A percentile compares a stretch with the other conserved stretches of the same genome.
phyloP scores from a whole-genome alignment of 2,329 filamentous ascomycete genomes.

The Furcasterigmium sp. region DNA sequence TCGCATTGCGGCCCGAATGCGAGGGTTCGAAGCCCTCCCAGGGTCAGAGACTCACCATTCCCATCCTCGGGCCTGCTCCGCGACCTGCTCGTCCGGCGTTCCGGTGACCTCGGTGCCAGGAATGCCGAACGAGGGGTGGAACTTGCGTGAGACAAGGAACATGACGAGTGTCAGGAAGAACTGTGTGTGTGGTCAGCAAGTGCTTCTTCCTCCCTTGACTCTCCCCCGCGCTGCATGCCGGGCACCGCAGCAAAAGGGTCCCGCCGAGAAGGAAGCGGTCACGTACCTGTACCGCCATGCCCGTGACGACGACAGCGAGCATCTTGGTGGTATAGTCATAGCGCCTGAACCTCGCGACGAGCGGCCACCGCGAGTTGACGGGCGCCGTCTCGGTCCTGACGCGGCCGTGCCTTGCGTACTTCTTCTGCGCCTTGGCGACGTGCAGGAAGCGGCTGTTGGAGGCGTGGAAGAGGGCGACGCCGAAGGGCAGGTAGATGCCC shows the following conservation, averaged over 20 bases:
- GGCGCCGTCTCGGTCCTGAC: constrained; percentile 5
- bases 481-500: constrained; percentile 59
- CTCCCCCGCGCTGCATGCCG: no score
- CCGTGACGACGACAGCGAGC: constrained; percentile 43
- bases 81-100: constrained; percentile 43
- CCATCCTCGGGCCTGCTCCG: constrained; percentile 47
- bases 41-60: constrained; percentile 48
- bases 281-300: constrained; percentile 52
- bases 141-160: constrained; percentile 60
- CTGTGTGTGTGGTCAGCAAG: constrained; percentile 28
- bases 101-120: constrained; percentile 56
- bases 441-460: constrained; percentile 50
- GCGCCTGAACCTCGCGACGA: constrained; percentile 28
- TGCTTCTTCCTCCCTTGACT: no score
- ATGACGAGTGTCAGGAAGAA: constrained; percentile 53
- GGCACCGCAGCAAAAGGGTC: no score
- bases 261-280: neutral
- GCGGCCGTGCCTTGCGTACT: constrained; percentile 10
- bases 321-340: constrained; percentile 43
- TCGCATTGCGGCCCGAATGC: no score
- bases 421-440: constrained; percentile 3
- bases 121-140: constrained; percentile 55
- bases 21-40: neutral
- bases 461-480: constrained; percentile 62
- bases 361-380: constrained; percentile 15